A percentile compares a stretch with the other conserved stretches of the same genome.
Conservation (phyloP, 140 eudicot genomes). For the Oenanthe javanica region DNA sequence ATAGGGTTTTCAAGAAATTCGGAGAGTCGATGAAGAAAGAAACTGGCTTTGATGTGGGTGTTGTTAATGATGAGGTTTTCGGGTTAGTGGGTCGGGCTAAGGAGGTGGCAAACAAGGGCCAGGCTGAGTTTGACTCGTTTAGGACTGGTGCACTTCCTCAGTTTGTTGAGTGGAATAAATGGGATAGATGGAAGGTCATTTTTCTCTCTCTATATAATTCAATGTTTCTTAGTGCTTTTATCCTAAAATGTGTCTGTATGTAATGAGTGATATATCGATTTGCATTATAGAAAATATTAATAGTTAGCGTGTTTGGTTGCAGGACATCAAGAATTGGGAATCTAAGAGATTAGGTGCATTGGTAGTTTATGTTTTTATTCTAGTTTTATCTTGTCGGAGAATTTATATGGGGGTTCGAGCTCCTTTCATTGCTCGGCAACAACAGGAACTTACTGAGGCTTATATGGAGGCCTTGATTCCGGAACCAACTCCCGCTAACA, state of each 20-base stretch:
- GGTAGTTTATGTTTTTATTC: constrained; percentile 42
- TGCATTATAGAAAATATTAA: background rate
- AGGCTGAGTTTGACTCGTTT: constrained; percentile 22
- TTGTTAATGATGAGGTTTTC: constrained; percentile 25
- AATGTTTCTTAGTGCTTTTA: background rate
- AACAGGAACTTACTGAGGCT: constrained; percentile 55
- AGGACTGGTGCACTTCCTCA: constrained; percentile 30
- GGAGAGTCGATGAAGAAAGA: constrained; percentile 63
- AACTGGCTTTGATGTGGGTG: constrained; percentile 57
- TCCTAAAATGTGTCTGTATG: background rate
- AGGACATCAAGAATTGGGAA: constrained; percentile 79
- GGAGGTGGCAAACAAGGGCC: constrained; percentile 22
- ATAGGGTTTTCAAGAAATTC: constrained; percentile 32
- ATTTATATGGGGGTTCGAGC: constrained; percentile 52
- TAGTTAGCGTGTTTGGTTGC: constrained; percentile 8
- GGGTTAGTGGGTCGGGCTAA: constrained; percentile 26
- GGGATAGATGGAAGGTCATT: constrained; percentile 70
- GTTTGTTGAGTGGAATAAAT: constrained; percentile 58
- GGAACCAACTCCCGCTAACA: constrained; percentile 71
- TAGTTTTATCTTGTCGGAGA: constrained; percentile 43
- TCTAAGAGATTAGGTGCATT: constrained; percentile 61
- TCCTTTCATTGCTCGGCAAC: constrained; percentile 51
- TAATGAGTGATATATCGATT: background rate
- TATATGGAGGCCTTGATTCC: constrained; percentile 94
- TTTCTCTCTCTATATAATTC: background rate